phyloP scores from a whole-genome alignment of 805 yeast species.

The Candida gorgasii region DNA sequence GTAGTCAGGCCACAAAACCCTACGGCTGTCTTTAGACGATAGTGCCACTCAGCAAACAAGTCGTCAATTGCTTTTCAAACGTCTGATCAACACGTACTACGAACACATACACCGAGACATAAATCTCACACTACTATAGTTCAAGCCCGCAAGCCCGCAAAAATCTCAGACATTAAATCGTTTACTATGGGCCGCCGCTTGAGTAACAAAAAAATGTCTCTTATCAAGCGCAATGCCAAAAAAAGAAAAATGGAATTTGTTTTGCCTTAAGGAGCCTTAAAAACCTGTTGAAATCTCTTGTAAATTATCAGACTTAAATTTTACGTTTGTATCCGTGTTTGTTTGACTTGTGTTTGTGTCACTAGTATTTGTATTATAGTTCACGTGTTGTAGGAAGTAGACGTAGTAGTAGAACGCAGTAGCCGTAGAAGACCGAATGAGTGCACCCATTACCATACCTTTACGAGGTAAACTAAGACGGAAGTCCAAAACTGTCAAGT shows the following conservation, averaged over 20 bases:
- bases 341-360: neutral
- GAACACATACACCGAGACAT: neutral
- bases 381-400: constrained; percentile 4
- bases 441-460: constrained; percentile 2
- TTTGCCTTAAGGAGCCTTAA: constrained; percentile 6
- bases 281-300: neutral
- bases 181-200: neutral
- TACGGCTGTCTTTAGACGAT: no score
- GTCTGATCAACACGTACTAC: neutral
- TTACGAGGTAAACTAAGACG: neutral
- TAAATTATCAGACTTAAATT: neutral
- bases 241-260: neutral
- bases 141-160: no score
- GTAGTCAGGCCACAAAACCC: no score
- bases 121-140: neutral
- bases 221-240: constrained; percentile 5
- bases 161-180: neutral
- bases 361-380: neutral
- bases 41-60: no score
- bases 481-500: constrained; percentile 2
- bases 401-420: no score
- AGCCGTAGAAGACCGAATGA: no score
- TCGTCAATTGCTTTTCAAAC: neutral
- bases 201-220: constrained; percentile 2
- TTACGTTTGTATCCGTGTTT: no score